Evolutionary conservation across 345 rosid species (phyloP).

Genomic region (Stellera chamaejasme): DNA sequence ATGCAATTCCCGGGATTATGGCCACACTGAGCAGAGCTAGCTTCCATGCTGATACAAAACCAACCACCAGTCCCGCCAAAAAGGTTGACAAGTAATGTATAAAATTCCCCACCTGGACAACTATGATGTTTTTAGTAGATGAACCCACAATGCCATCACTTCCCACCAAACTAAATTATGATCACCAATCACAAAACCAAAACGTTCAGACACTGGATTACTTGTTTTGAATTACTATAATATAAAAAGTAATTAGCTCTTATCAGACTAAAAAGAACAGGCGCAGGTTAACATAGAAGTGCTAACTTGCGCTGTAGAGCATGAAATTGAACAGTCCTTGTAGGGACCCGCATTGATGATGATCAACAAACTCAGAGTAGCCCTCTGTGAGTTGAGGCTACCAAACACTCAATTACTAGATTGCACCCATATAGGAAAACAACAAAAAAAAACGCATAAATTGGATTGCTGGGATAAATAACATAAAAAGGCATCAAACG

Average conservation of each 20-base stretch:
- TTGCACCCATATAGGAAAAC: slow-evolving; percentile 13
- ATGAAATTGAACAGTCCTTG: slow-evolving; percentile 3
- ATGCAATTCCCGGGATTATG: slow-evolving; percentile 97
- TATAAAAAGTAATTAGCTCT: no score
- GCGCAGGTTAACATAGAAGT: slow-evolving; percentile 26
- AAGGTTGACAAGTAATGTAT: slow-evolving; percentile 95
- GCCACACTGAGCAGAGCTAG: slow-evolving; percentile 91
- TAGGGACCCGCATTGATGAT: slow-evolving; percentile 37
- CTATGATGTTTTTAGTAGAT: not conserved
- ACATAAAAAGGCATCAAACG: not conserved
- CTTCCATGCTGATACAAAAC: slow-evolving; percentile 99
- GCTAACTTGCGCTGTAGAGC: slow-evolving; percentile 41
- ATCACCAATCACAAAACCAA: slow-evolving; percentile 1
- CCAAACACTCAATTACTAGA: slow-evolving; percentile 8
- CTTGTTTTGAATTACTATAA: no score
- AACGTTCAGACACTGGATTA: slow-evolving; percentile 4
- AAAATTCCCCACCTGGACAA: slow-evolving; percentile 82
- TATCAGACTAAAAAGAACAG: not conserved
- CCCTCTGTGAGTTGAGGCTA: slow-evolving; percentile 15
- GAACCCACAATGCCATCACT: not conserved
- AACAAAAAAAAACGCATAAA: slow-evolving; percentile 8
- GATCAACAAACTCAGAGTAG: slow-evolving; percentile 16
- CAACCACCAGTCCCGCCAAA: slow-evolving; percentile 97
- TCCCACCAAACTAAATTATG: not conserved
- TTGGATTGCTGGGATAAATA: not conserved